phyloP scores from a whole-genome alignment of 176 grass and related monocot genomes.

The Stipa capillata region DNA sequence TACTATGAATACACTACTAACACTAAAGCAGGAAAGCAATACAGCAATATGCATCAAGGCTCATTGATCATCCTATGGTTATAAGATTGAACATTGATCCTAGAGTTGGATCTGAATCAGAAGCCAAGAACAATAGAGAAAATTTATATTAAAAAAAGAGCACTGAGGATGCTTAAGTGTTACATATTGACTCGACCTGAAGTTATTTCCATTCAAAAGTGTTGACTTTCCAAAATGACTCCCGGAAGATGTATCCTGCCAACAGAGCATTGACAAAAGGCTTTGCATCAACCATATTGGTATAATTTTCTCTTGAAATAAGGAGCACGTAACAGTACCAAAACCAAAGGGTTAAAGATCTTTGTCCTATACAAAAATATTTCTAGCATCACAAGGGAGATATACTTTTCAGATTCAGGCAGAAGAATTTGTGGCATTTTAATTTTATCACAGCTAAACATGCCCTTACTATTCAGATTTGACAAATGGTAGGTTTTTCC shows the following conservation, averaged over 20 bases:
- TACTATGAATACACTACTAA: slow-evolving; percentile 19
- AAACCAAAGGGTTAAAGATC: background rate
- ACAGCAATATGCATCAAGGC: background rate
- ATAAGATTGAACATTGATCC: background rate
- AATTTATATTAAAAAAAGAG: too few relatives aligned
- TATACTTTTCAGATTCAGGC: background rate
- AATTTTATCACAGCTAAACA: background rate
- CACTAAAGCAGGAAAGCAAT: background rate
- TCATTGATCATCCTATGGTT: background rate
- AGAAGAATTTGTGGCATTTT: background rate
- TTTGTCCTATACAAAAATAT: background rate
- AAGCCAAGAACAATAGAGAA: too few relatives aligned
- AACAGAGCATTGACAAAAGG: slow-evolving; percentile 19
- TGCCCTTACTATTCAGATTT: background rate
- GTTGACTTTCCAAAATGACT: slow-evolving; percentile 28
- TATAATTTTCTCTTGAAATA: background rate
- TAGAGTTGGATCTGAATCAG: background rate
- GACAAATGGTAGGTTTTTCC: background rate
- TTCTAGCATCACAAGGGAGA: background rate
- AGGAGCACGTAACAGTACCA: background rate
- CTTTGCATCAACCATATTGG: too few relatives aligned
- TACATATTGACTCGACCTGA: slow-evolving; percentile 26
- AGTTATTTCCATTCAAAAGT: slow-evolving; percentile 34
- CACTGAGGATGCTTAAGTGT: background rate
- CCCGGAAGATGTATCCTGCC: slow-evolving; percentile 47